Evolutionary conservation across 2,329 filamentous ascomycete genomes (phyloP).

Genomic region (Bipolaris oryzae): DNA sequence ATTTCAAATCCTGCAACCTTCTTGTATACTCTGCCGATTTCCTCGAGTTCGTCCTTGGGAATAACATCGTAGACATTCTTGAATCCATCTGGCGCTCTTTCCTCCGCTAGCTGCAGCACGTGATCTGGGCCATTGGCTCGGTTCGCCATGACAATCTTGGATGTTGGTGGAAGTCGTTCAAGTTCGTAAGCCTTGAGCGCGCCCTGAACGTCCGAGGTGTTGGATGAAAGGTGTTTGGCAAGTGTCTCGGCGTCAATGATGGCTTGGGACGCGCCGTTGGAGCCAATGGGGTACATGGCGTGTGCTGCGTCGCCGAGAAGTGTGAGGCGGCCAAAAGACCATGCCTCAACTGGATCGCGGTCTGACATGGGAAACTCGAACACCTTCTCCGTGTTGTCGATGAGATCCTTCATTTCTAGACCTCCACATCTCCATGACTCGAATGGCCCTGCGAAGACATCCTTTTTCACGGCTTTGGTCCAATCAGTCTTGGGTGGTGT

Average conservation of each 20-base stretch:
- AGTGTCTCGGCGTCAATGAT: slow-evolving; percentile 54
- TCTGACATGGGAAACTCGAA: slow-evolving; percentile 58
- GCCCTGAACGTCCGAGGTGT: slow-evolving; percentile 30
- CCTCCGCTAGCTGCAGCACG: slow-evolving; percentile 54
- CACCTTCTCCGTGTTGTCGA: slow-evolving; percentile 51
- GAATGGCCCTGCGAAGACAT: slow-evolving; percentile 50
- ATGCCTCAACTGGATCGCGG: slow-evolving; percentile 50
- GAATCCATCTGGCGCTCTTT: slow-evolving; percentile 50
- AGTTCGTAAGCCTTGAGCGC: slow-evolving; percentile 51
- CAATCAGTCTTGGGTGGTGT: slow-evolving; percentile 55
- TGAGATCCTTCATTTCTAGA: slow-evolving; percentile 51
- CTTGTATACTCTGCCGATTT: slow-evolving; percentile 47
- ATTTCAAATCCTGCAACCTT: slow-evolving; percentile 55
- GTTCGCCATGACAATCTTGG: slow-evolving; percentile 56
- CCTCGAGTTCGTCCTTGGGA: slow-evolving; percentile 49
- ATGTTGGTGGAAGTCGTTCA: slow-evolving; percentile 50
- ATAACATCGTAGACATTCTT: slow-evolving; percentile 52
- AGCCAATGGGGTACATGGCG: slow-evolving; percentile 54
- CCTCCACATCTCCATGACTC: slow-evolving; percentile 53
- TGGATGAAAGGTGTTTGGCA: slow-evolving; percentile 39
- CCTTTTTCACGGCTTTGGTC: slow-evolving; percentile 52
- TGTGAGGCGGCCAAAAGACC: slow-evolving; percentile 45
- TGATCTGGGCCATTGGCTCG: slow-evolving; percentile 55
- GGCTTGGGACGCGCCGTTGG: slow-evolving; percentile 54
- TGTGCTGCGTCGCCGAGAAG: slow-evolving; percentile 53